Evolutionary conservation across 805 yeast species (phyloP).

Genomic region (Lipomyces sp.): DNA sequence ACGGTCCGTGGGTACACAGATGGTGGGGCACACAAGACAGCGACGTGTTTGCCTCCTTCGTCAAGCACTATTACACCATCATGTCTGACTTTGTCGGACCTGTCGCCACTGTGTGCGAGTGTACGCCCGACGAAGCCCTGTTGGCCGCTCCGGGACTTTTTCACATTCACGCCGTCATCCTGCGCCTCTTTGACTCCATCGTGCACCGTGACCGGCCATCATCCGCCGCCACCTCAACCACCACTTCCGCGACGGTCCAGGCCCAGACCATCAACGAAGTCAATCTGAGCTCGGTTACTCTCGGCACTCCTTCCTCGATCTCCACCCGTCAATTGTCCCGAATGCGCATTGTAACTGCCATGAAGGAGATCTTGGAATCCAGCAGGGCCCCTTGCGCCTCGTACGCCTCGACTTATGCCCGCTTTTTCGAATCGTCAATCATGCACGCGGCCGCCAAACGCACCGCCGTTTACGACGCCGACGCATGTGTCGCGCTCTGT

Average conservation of each 20-base stretch:
- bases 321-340: constrained; percentile 20
- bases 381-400: constrained; percentile 39
- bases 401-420: constrained; percentile 43
- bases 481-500: constrained; percentile 47
- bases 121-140: constrained; percentile 34
- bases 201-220: constrained; percentile 21
- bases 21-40: constrained; percentile 46
- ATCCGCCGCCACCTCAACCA: too few species aligned
- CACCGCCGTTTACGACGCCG: constrained; percentile 46
- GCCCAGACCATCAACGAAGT: constrained; percentile 9
- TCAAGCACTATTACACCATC: constrained; percentile 49
- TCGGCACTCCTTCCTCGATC: constrained; percentile 16
- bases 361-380: constrained; percentile 48
- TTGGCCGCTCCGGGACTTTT: constrained; percentile 45
- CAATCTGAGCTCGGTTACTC: constrained; percentile 17
- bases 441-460: constrained; percentile 46
- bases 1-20: constrained; percentile 47
- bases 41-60: constrained; percentile 49
- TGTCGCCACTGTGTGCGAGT: constrained; percentile 33
- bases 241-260: neutral
- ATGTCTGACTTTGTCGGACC: constrained; percentile 40
- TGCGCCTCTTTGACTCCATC: constrained; percentile 38
- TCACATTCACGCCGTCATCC: constrained; percentile 41
- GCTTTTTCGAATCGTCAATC: constrained; percentile 46
- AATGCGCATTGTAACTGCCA: constrained; percentile 43